phyloP scores from a whole-genome alignment of 305 asterid genomes.

The Ajuga reptans region DNA sequence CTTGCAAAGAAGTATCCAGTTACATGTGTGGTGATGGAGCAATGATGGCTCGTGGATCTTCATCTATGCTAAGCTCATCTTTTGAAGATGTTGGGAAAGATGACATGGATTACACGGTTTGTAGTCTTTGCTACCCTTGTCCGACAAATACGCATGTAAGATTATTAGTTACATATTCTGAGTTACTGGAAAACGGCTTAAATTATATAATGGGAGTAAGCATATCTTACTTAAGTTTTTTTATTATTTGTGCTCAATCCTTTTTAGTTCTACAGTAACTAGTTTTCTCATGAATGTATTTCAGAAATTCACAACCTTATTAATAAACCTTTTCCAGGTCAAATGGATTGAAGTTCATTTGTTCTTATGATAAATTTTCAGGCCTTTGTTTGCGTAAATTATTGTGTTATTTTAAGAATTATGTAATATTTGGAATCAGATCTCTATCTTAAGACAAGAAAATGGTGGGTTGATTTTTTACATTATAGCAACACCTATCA shows the following conservation, averaged over 20 bases:
- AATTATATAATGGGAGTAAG: neutral
- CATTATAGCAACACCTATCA: neutral
- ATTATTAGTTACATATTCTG: neutral
- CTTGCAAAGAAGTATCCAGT: constrained; percentile 76
- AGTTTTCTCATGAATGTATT: neutral
- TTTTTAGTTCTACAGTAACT: neutral
- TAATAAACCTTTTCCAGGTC: neutral
- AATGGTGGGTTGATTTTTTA: neutral
- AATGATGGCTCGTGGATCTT: constrained; percentile 43
- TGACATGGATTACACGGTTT: constrained; percentile 57
- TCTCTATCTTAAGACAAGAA: neutral
- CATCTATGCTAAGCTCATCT: constrained; percentile 37
- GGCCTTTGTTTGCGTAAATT: neutral
- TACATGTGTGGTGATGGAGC: constrained; percentile 75
- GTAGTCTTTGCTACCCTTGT: constrained; percentile 28
- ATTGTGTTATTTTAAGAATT: neutral
- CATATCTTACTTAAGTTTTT: neutral
- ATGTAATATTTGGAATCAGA: neutral
- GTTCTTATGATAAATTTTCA: neutral
- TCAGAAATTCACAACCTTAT: neutral
- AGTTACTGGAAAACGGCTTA: neutral
- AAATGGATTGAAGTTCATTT: neutral
- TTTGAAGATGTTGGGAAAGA: constrained; percentile 50
- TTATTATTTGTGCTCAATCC: neutral
- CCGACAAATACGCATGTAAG: neutral